A percentile compares a stretch with the other conserved stretches of the same genome.
Conservation (phyloP, 768 basidiomycete genomes). For the Mycena chlorophos region DNA sequence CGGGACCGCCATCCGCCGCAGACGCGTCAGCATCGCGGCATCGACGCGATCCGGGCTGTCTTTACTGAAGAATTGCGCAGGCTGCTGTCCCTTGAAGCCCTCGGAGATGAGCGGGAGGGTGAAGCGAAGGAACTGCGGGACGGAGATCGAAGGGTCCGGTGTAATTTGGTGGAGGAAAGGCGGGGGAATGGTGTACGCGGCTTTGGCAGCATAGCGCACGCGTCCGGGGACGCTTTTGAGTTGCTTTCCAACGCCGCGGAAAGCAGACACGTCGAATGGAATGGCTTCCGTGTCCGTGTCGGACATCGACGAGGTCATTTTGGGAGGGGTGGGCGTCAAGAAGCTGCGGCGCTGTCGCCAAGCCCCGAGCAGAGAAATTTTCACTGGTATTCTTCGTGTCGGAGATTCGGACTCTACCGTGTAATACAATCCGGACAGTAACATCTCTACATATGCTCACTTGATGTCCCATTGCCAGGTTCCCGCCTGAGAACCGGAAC, state of each 20-base stretch:
- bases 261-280: background rate
- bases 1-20: constrained; percentile 6
- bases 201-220: background rate
- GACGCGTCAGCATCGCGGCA: background rate
- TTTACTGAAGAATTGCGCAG: constrained; percentile 2
- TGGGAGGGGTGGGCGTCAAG: too few species aligned
- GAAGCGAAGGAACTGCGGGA: background rate
- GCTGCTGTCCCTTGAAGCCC: background rate
- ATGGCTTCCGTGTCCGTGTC: too few species aligned
- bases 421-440: too few species aligned
- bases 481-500: too few species aligned
- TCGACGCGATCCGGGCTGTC: background rate
- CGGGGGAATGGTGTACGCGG: background rate
- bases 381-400: too few species aligned
- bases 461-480: too few species aligned
- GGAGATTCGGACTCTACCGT: too few species aligned
- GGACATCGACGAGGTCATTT: too few species aligned
- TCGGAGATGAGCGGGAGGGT: background rate
- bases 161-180: background rate
- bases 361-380: too few species aligned
- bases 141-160: background rate
- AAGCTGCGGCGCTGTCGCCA: too few species aligned
- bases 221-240: background rate
- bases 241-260: background rate
- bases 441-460: too few species aligned